A percentile compares a stretch with the other conserved stretches of the same genome.
These are phyloP conservation scores for Cladorrhinum samala DNA, from an alignment of 495 filamentous ascomycete species.

Conservation along the genomic window DNA sequence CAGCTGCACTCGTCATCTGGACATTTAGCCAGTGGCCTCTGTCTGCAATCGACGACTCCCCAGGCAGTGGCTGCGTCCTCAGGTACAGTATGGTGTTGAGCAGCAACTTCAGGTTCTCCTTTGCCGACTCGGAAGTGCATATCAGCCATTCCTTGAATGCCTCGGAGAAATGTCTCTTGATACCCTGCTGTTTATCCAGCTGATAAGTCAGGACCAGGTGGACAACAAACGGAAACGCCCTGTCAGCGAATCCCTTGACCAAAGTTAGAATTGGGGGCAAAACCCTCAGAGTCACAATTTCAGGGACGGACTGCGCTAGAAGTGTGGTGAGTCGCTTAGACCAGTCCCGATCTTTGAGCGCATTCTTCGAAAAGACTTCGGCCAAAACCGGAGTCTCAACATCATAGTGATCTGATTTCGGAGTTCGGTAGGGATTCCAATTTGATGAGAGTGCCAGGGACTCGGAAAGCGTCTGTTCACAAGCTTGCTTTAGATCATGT, in stretches of 20 bases:
- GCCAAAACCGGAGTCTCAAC: conserved; percentile 16
- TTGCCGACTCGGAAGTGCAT: conserved; percentile 31
- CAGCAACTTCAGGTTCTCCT: conserved; percentile 51
- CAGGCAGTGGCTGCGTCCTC: conserved; percentile 66
- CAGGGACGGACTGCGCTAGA: conserved; percentile 52
- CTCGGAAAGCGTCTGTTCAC: conserved; percentile 38
- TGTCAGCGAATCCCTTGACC: conserved; percentile 61
- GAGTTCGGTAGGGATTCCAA: conserved; percentile 43
- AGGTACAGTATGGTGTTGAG: conserved; percentile 83
- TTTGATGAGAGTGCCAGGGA: conserved; percentile 39
- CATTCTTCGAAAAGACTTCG: conserved; percentile 27
- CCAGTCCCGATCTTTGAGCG: conserved; percentile 48
- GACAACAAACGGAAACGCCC: conserved; percentile 69
- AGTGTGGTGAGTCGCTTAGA: conserved; percentile 55
- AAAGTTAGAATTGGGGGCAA: conserved; percentile 55
- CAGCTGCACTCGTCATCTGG: conserved; percentile 63
- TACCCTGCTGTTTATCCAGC: conserved; percentile 39
- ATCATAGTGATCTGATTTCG: conserved; percentile 36
- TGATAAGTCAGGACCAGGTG: conserved; percentile 65
- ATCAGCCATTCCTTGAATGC: conserved; percentile 47
- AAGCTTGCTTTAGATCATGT: conserved; percentile 42
- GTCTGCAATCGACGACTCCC: conserved; percentile 70
- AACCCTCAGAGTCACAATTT: conserved; percentile 61
- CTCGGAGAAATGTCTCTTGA: conserved; percentile 44
- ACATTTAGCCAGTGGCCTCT: conserved; percentile 81